Conservation (phyloP, 2,329 filamentous ascomycete species). For the Aspergillus neotritici region DNA sequence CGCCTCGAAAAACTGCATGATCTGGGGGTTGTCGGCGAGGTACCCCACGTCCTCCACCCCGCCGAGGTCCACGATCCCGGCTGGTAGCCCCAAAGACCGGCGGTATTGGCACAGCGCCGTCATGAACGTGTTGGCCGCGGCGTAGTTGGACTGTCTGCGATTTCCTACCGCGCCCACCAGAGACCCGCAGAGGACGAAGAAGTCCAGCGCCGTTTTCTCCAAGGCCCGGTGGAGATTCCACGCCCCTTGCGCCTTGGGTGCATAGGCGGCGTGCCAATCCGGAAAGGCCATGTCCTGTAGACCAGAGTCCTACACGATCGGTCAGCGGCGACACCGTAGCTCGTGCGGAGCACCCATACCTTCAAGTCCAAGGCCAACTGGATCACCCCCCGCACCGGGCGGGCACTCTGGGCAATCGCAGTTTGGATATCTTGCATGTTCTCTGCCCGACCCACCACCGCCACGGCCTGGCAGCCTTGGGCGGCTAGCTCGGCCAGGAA, state of each 20-base stretch:
- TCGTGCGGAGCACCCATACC: background rate
- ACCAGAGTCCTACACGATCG: constrained; percentile 20
- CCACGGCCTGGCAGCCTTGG: constrained; percentile 8
- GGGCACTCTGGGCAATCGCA: background rate
- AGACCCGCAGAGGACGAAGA: constrained; percentile 41
- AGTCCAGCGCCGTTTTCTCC: constrained; percentile 29
- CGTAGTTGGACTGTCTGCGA: constrained; percentile 42
- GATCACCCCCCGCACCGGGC: too few relatives aligned
- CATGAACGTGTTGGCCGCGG: constrained; percentile 37
- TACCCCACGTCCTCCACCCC: constrained; percentile 29
- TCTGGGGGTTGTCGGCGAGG: constrained; percentile 18
- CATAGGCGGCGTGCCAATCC: constrained; percentile 33
- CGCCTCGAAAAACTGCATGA: too few relatives aligned
- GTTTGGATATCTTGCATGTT: constrained; percentile 16
- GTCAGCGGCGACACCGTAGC: constrained; percentile 5
- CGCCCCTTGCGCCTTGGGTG: constrained; percentile 37
- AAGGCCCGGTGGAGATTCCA: constrained; percentile 32
- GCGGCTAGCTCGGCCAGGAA: background rate
- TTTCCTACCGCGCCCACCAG: constrained; percentile 43
- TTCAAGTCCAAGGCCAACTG: constrained; percentile 6
- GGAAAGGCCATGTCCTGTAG: constrained; percentile 38
- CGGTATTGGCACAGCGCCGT: constrained; percentile 31
- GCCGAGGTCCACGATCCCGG: constrained; percentile 23
- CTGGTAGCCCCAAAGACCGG: constrained; percentile 9
- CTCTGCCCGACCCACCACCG: background rate